These are phyloP conservation scores for Athelia psychrophila DNA, from an alignment of 1,284 basidiomycete genomes.

Conservation along the genomic window DNA sequence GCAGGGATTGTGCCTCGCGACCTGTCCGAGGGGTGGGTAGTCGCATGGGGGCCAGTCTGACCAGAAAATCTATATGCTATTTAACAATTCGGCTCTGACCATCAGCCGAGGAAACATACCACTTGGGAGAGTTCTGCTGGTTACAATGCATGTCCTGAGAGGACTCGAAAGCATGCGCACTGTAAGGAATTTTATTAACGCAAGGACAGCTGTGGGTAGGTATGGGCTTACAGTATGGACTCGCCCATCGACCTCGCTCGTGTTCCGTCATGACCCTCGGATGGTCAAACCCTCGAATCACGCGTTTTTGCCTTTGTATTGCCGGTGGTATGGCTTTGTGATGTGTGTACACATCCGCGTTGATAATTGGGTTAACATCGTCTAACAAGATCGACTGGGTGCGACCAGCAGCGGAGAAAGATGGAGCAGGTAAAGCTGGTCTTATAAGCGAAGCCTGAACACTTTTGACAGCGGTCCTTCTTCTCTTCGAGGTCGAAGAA, in stretches of 20 bases:
- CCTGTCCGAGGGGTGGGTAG: slow-evolving; percentile 27
- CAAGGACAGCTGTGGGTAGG: not conserved
- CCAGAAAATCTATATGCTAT: slow-evolving; percentile 52
- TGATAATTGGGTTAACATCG: slow-evolving; percentile 47
- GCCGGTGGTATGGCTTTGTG: slow-evolving; percentile 59
- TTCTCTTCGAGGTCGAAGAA: slow-evolving; percentile 1
- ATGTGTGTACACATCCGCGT: slow-evolving; percentile 40
- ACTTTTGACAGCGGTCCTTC: too few relatives aligned
- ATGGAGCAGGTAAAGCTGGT: slow-evolving; percentile 31
- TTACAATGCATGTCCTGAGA: slow-evolving; percentile 51
- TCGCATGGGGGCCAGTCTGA: slow-evolving; percentile 54
- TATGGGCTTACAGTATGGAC: slow-evolving; percentile 61
- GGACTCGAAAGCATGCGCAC: slow-evolving; percentile 72
- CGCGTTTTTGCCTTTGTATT: slow-evolving; percentile 22
- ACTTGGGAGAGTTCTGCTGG: slow-evolving; percentile 49
- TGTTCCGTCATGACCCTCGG: slow-evolving; percentile 56
- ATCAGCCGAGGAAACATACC: slow-evolving; percentile 34
- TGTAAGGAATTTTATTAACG: slow-evolving; percentile 25
- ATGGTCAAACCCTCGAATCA: slow-evolving; percentile 27
- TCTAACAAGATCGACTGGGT: slow-evolving; percentile 56
- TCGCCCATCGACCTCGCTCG: slow-evolving; percentile 67
- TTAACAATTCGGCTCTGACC: slow-evolving; percentile 4
- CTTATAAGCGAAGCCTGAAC: slow-evolving; percentile 34
- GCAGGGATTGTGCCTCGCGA: slow-evolving; percentile 24
- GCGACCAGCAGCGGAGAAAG: slow-evolving; percentile 40